phyloP scores from a whole-genome alignment of 2,329 filamentous ascomycete genomes.

The Penicillium sp. region DNA sequence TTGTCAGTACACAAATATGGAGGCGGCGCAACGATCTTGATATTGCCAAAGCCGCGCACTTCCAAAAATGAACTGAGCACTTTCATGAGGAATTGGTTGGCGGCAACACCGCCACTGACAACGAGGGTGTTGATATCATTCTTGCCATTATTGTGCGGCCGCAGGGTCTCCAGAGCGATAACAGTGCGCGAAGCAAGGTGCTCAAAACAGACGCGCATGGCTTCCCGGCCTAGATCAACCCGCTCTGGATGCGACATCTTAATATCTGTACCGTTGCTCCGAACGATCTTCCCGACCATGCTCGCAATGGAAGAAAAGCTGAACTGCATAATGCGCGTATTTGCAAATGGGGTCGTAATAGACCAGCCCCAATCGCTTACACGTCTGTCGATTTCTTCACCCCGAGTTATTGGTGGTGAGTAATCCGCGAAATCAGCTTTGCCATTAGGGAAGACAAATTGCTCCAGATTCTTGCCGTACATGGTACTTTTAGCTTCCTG shows the following conservation, averaged over 20 bases:
- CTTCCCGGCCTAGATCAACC: constrained; percentile 65
- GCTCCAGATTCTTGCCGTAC: constrained; percentile 77
- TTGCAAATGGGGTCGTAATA: constrained; percentile 65
- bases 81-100: constrained; percentile 73
- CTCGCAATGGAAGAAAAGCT: constrained; percentile 73
- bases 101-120: constrained; percentile 85
- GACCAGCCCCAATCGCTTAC: constrained; percentile 62
- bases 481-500: constrained; percentile 61
- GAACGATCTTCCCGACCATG: constrained; percentile 59
- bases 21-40: constrained; percentile 73
- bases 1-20: constrained; percentile 83
- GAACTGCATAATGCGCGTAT: constrained; percentile 60
- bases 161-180: constrained; percentile 58
- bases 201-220: constrained; percentile 81
- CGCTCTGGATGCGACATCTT: constrained; percentile 59
- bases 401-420: constrained; percentile 55
- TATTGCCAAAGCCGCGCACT: constrained; percentile 60
- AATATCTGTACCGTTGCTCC: constrained; percentile 26
- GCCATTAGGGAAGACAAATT: constrained; percentile 67
- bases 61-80: constrained; percentile 63
- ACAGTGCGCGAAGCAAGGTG: constrained; percentile 76
- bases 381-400: constrained; percentile 56
- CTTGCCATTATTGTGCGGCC: constrained; percentile 12
- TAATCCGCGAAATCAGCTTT: constrained; percentile 49
- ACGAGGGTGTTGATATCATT: constrained; percentile 62